Conservation (phyloP, 1,139 yeast genomes). For the Saccharomycopsis hybrid region DNA sequence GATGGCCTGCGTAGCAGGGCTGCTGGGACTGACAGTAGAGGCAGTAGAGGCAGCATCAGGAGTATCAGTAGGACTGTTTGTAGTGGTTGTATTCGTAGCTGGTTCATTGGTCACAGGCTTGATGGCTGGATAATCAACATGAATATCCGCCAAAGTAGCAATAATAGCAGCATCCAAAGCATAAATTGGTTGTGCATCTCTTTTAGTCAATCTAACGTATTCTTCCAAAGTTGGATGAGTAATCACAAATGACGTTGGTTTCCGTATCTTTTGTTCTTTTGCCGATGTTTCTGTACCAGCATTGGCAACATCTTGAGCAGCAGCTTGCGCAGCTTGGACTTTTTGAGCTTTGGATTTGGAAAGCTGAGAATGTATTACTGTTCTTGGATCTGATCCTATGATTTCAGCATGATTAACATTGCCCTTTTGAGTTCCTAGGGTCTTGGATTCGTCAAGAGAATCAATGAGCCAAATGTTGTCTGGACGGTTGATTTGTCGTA, state of each 20-base stretch:
- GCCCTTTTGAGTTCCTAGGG: conserved; percentile 27
- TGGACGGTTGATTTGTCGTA: conserved; percentile 23
- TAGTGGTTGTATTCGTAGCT: neutral
- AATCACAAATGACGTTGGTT: conserved; percentile 26
- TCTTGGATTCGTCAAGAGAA: conserved; percentile 22
- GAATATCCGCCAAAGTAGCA: conserved; percentile 39
- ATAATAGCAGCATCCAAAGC: conserved; percentile 42
- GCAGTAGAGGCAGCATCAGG: neutral
- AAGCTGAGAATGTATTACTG: conserved; percentile 24
- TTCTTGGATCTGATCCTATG: conserved; percentile 29
- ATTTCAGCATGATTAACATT: conserved; percentile 31
- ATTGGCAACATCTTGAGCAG: conserved; percentile 1
- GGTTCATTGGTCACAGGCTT: neutral
- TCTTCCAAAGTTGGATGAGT: conserved; percentile 39
- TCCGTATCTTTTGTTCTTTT: conserved; percentile 8
- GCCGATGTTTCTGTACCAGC: neutral
- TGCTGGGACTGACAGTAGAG: neutral
- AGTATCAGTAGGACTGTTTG: neutral
- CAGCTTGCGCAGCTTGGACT: too few relatives aligned
- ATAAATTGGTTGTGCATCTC: conserved; percentile 45
- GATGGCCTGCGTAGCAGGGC: neutral
- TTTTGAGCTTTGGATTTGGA: conserved; percentile 8
- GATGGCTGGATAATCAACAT: conserved; percentile 34
- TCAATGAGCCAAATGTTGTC: conserved; percentile 28
- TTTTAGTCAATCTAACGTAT: conserved; percentile 32